Evolutionary conservation across 164 flowering plant species (phyloP), one percentile per base, ranked within the genome.

Genomic region (Berberis thunbergii): DNA sequence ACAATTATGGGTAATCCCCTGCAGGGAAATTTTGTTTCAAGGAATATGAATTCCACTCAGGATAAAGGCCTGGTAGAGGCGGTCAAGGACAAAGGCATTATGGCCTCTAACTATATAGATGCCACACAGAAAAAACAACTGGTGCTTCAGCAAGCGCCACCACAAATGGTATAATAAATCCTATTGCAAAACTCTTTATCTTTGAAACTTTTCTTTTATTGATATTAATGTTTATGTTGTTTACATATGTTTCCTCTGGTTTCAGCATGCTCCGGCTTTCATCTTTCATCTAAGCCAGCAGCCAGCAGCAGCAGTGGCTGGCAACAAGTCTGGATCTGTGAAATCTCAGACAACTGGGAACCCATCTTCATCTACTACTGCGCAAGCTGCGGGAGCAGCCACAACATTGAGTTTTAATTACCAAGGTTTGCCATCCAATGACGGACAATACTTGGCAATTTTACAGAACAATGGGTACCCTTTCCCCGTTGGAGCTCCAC

Each of bases 261-360:
- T 75, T 72, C 83, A 88, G 89, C 97, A 81, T 52, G 91, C 80
- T 10, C 92, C 97, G 57, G 86, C 97, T 41, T 82, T 84, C 65
- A 78, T 91, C 64, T 88, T 91, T 71, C 95, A 96, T 10, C 54
- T 88, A 76, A 81, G 75, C 68, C 99, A 91, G 77, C 97, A 86
- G 71, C 96, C 82, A 57, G 83, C 91, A n/a, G 79, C 70, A 4
- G 79, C 76, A 7, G 75, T 73, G 4, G 64, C 71, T 13, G 72
- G 70, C 7, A 57, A 76, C 10, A 80, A 80, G 52, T 76, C 94
- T 26, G 79, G 79, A 26, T 54, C 81, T 10, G 70, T 50, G 60
- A 84, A 86, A 67, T 65, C 89, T 42, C 48, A 78, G 1, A 43
- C 77, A 3, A 53, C 65, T 7, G 67, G 77, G 1, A 62, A 62